Conservation (phyloP, 2,329 filamentous ascomycete species). For the Penicillium olsonii region DNA sequence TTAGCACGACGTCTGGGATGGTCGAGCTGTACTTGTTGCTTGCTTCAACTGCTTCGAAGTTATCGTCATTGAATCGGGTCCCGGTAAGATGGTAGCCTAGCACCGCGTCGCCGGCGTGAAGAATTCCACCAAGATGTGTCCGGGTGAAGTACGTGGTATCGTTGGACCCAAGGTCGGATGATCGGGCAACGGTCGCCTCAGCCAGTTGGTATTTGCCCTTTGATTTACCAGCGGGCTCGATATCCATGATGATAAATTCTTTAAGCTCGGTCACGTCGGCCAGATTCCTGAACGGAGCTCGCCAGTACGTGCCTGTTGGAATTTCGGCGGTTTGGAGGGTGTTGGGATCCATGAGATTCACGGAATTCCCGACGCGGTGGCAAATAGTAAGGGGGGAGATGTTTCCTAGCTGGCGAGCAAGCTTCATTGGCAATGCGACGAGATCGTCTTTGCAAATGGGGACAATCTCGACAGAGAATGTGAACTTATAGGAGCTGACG, state of each 20-base stretch:
- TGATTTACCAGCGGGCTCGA: constrained; percentile 73
- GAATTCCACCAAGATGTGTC: constrained; percentile 82
- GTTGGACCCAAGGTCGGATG: constrained; percentile 82
- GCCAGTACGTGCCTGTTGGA: constrained; percentile 82
- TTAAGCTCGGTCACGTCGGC: constrained; percentile 82
- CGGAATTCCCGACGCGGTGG: constrained; percentile 81
- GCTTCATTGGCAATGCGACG: constrained; percentile 84
- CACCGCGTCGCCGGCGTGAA: constrained; percentile 87
- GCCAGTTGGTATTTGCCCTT: constrained; percentile 82
- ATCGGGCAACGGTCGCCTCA: constrained; percentile 84
- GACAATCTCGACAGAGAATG: constrained; percentile 81
- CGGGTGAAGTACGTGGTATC: constrained; percentile 86
- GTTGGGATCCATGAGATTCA: constrained; percentile 69
- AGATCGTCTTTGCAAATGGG: constrained; percentile 97
- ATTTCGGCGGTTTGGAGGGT: constrained; percentile 91
- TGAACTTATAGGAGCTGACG: constrained; percentile 91
- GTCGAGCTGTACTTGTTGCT: constrained; percentile 73
- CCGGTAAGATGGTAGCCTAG: constrained; percentile 92
- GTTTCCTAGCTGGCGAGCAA: constrained; percentile 85
- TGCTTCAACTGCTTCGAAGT: constrained; percentile 79
- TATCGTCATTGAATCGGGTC: constrained; percentile 86
- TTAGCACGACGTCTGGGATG: constrained; percentile 88
- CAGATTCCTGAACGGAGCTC: constrained; percentile 78
- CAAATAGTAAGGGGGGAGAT: constrained; percentile 85
- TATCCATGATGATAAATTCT: constrained; percentile 94